These are phyloP conservation scores for Thuidium tamariscinum DNA, from an alignment of 225 moss, liverwort and hornwort species.

Conservation along the genomic window DNA sequence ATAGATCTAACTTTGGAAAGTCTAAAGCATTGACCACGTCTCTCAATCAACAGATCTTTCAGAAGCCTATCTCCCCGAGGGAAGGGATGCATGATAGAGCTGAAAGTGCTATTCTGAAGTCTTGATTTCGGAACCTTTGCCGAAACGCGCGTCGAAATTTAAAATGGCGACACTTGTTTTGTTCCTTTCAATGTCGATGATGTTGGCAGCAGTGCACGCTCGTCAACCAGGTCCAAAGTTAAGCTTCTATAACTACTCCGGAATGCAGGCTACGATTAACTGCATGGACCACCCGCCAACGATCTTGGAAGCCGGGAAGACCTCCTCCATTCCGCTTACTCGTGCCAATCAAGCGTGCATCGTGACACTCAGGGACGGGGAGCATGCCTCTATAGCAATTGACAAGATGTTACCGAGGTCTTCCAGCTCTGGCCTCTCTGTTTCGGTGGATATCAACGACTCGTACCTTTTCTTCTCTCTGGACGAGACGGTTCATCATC, in stretches of 20 bases:
- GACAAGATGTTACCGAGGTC: slow-evolving; percentile 19
- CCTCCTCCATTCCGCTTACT: slow-evolving; percentile 15
- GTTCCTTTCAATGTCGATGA: not conserved
- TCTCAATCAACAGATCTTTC: not conserved
- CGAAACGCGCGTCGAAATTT: not conserved
- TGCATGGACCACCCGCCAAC: slow-evolving; percentile 10
- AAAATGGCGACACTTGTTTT: not conserved
- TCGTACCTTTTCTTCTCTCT: slow-evolving; percentile 31
- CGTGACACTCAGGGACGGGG: slow-evolving; percentile 25
- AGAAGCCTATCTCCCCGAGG: not conserved
- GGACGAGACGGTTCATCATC: slow-evolving; percentile 21
- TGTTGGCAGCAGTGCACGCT: not conserved
- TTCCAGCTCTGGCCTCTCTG: slow-evolving; percentile 17
- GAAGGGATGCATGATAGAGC: not conserved
- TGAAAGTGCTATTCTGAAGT: not conserved
- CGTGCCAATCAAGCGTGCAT: slow-evolving; percentile 19
- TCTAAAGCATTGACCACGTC: too few species aligned
- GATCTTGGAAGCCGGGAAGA: slow-evolving; percentile 15
- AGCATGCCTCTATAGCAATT: slow-evolving; percentile 14
- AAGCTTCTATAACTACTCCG: slow-evolving; percentile 33
- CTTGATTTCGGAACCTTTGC: not conserved
- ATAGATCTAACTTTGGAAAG: not conserved
- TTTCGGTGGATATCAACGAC: slow-evolving; percentile 33
- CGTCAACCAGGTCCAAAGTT: slow-evolving; percentile 4
- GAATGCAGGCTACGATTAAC: slow-evolving; percentile 16